Conservation (phyloP, 768 basidiomycete genomes). For the Macrolepiota fuliginosa region DNA sequence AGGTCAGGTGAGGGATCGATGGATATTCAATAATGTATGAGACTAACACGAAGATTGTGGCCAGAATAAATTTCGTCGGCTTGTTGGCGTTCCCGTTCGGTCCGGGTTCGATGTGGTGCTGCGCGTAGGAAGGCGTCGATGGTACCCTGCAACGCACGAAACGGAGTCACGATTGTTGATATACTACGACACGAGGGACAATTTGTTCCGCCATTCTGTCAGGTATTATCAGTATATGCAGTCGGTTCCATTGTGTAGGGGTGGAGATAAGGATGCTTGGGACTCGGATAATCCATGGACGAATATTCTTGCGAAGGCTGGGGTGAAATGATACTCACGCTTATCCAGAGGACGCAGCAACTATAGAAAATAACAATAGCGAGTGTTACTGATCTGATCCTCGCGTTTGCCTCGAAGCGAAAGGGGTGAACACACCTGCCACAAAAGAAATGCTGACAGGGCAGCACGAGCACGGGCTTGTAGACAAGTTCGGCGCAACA, state of each 20-base stretch:
- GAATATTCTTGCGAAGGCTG: neutral
- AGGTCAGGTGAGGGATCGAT: neutral
- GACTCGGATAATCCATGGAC: neutral
- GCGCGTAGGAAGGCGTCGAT: conserved; percentile 70
- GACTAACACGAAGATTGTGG: conserved; percentile 58
- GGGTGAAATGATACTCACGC: conserved; percentile 48
- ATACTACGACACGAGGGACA: conserved; percentile 78
- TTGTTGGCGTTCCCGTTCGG: conserved; percentile 71
- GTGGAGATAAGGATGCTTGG: neutral
- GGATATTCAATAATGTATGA: neutral
- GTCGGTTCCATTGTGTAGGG: neutral
- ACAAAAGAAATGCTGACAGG: conserved; percentile 91
- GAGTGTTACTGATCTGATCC: conserved; percentile 6
- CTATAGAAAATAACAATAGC: conserved; percentile 31
- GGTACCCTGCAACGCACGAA: conserved; percentile 69
- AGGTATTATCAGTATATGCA: conserved; percentile 12
- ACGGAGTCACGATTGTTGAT: conserved; percentile 69
- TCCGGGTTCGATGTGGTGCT: conserved; percentile 65
- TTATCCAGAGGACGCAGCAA: conserved; percentile 82
- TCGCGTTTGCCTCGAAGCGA: neutral
- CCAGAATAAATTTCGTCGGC: conserved; percentile 80
- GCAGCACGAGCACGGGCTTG: conserved; percentile 75
- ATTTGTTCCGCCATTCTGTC: conserved; percentile 78
- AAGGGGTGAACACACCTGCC: conserved; percentile 57
- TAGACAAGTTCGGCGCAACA: conserved; percentile 84